Conservation (phyloP, 2,329 filamentous ascomycete genomes). For the Hypoxylon rubiginosum region DNA sequence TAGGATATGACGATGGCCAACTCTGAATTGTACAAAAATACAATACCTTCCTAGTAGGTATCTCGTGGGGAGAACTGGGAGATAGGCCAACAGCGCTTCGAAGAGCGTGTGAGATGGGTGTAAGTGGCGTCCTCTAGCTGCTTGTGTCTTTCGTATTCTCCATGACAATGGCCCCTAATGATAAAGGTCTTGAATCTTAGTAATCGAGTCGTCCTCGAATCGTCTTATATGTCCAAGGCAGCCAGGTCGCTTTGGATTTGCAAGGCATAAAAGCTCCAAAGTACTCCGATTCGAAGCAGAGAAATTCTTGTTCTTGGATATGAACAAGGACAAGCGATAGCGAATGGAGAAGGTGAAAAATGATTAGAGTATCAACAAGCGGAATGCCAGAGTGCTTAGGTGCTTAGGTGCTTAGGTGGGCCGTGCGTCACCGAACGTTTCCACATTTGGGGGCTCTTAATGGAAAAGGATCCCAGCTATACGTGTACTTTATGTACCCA, state of each 20-base stretch:
- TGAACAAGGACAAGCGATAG: slow-evolving; percentile 4
- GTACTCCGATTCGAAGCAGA: too few species aligned
- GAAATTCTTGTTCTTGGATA: not conserved
- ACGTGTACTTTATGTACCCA: not conserved
- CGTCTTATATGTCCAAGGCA: not conserved
- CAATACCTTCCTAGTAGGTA: not conserved
- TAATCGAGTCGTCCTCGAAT: not conserved
- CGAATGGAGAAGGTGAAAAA: slow-evolving; percentile 1
- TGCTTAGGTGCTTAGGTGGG: too few species aligned
- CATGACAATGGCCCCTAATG: not conserved
- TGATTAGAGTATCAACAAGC: not conserved
- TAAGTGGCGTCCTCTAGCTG: not conserved
- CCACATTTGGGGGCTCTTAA: slow-evolving; percentile 22
- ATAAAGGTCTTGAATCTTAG: not conserved
- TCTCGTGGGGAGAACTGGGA: not conserved
- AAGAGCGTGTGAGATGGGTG: not conserved
- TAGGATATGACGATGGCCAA: slow-evolving; percentile 23
- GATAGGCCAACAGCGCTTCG: not conserved
- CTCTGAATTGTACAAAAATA: slow-evolving; percentile 2
- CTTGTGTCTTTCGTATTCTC: not conserved
- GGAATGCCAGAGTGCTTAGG: not conserved
- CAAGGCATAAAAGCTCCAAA: not conserved
- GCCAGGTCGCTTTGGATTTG: too few species aligned
- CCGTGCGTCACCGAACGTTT: slow-evolving; percentile 39
- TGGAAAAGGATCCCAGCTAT: not conserved